phyloP scores from a whole-genome alignment of 2,329 filamentous ascomycete genomes.

The Hawksworthiomyces lignivorus region DNA sequence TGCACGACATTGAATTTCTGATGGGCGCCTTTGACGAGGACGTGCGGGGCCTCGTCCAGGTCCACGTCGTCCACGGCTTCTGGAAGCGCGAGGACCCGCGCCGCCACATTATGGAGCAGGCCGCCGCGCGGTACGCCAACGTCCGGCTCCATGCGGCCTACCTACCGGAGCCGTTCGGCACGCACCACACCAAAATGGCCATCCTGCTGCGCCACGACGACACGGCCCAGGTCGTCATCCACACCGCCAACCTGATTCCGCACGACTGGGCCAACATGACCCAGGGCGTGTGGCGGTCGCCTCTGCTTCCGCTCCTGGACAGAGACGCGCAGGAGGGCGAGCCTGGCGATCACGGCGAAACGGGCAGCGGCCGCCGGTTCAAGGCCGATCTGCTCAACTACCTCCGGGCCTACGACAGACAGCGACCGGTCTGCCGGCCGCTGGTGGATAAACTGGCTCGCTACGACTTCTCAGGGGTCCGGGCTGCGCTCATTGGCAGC shows the following conservation, averaged over 20 bases:
- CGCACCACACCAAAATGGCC: conserved; percentile 83
- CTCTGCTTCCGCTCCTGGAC: conserved; percentile 49
- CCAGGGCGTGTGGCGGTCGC: conserved; percentile 74
- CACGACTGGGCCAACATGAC: conserved; percentile 86
- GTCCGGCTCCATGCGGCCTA: conserved; percentile 65
- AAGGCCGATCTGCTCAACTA: conserved; percentile 70
- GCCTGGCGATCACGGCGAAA: neutral
- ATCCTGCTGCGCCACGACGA: conserved; percentile 72
- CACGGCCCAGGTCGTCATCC: conserved; percentile 70
- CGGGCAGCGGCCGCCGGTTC: conserved; percentile 61
- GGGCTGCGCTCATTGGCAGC: conserved; percentile 68
- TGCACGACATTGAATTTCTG: conserved; percentile 53
- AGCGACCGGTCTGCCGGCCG: conserved; percentile 41
- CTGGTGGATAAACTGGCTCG: conserved; percentile 49
- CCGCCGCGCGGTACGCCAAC: conserved; percentile 55
- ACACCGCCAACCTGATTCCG: conserved; percentile 86
- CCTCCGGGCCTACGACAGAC: conserved; percentile 57
- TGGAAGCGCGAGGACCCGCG: conserved; percentile 60
- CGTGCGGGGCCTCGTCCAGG: conserved; percentile 36
- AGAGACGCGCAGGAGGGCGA: neutral
- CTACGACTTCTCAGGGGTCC: conserved; percentile 64
- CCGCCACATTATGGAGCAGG: conserved; percentile 50
- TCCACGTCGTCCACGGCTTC: conserved; percentile 54
- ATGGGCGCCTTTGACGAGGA: conserved; percentile 47
- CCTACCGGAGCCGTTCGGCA: conserved; percentile 79